Conservation (phyloP, 352 stramenopile genomes). For the Phytophthora aleatoria region DNA sequence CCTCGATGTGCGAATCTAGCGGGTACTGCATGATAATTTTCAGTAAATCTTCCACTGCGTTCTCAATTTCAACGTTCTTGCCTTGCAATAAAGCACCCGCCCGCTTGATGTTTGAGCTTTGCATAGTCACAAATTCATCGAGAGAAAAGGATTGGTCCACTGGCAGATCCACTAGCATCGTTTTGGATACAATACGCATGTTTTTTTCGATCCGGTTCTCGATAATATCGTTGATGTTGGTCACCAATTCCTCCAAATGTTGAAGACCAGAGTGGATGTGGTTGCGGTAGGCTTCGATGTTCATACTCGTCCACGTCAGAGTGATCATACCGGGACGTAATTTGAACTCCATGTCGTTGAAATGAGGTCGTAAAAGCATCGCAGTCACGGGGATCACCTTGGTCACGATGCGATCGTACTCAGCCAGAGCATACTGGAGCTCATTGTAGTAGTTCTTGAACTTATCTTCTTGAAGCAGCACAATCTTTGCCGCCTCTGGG, state of each 20-base stretch:
- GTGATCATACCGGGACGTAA: slow-evolving; percentile 98
- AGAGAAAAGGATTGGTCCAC: slow-evolving; percentile 97
- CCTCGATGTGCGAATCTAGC: slow-evolving; percentile 95
- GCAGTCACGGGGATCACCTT: slow-evolving; percentile 98
- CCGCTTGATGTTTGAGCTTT: slow-evolving; percentile 93
- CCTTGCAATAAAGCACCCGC: slow-evolving; percentile 94
- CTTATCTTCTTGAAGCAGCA: slow-evolving; percentile 97
- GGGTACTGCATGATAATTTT: slow-evolving; percentile 96
- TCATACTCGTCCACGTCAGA: slow-evolving; percentile 99
- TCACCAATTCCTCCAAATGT: slow-evolving; percentile 97
- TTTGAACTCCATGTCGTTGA: slow-evolving; percentile 99
- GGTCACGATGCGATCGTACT: slow-evolving; percentile 97
- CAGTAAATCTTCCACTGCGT: slow-evolving; percentile 97
- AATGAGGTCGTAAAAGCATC: slow-evolving; percentile 95
- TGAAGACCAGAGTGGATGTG: slow-evolving; percentile 93
- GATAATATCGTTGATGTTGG: slow-evolving; percentile 99
- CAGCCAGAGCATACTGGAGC: slow-evolving; percentile 95
- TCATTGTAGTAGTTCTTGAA: slow-evolving; percentile 99
- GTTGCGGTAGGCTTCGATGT: slow-evolving; percentile 98
- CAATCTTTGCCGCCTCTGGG: slow-evolving; percentile 97
- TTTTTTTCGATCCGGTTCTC: slow-evolving; percentile 99
- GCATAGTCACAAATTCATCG: slow-evolving; percentile 98
- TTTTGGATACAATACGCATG: slow-evolving; percentile 98
- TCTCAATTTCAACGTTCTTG: slow-evolving; percentile 99
- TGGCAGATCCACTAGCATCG: slow-evolving; percentile 96